These are phyloP conservation scores for Starmerella bombicola DNA, from an alignment of 805 yeast species.

Conservation along the genomic window DNA sequence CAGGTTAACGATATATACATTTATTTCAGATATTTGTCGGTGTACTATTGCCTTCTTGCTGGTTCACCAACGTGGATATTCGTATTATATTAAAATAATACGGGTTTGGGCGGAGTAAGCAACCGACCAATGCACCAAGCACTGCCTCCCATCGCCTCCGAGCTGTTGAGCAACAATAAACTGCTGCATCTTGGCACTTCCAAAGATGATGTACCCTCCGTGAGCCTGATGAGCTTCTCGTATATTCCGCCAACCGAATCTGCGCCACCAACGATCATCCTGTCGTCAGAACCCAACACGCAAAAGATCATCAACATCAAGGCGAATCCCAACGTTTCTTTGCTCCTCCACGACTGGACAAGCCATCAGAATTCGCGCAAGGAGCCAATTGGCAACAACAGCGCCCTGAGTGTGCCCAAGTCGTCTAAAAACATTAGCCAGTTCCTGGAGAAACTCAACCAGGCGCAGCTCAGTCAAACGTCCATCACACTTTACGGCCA, in stretches of 20 bases:
- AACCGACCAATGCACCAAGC: constrained; percentile 3
- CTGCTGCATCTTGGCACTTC: constrained; percentile 75
- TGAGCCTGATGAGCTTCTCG: constrained; percentile 83
- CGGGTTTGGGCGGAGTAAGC: too few species aligned
- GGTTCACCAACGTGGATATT: too few species aligned
- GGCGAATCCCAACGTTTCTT: constrained; percentile 63
- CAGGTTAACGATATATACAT: too few species aligned
- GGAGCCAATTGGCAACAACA: constrained; percentile 27
- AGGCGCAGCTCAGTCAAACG: constrained; percentile 61
- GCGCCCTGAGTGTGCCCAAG: neutral
- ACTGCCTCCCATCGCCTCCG: constrained; percentile 13
- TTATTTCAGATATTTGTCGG: too few species aligned
- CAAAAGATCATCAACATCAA: constrained; percentile 59
- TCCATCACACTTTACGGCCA: constrained; percentile 72
- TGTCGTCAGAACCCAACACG: constrained; percentile 61
- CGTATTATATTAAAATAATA: too few species aligned
- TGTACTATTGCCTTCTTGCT: too few species aligned
- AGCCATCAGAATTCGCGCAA: constrained; percentile 34
- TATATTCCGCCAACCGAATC: constrained; percentile 28
- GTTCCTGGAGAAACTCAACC: constrained; percentile 63
- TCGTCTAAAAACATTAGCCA: constrained; percentile 34
- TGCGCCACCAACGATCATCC: constrained; percentile 30
- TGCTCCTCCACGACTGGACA: constrained; percentile 83
- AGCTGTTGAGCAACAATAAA: constrained; percentile 18
- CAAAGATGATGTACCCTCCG: constrained; percentile 63